Base-by-base conservation (phyloP, 371 early-diverging fungal species). In the Mycotypha africana region DNA sequence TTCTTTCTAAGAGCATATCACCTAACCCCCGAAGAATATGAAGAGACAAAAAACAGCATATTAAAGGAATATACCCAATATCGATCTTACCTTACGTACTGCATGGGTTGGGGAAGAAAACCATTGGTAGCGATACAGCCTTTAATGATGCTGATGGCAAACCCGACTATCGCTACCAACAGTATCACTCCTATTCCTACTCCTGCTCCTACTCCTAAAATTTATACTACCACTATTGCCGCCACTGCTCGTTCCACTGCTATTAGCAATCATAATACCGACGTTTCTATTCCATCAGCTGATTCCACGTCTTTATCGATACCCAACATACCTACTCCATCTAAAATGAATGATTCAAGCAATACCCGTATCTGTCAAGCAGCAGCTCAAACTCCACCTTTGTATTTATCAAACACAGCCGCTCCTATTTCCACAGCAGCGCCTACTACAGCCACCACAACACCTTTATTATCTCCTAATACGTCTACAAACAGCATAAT, bases 31-130 rank as follows among this genome's bases (percentile, higher is more conserved):
- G 31, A 38, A 22, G 39, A 42, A 34, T 57, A 47, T 12, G 38
- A 47, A 22, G 44, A 43, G 2, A 39, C 15, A 25, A 42, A 58
- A 16, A 20, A 42, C 3, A 51, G 53, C 9, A 52, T 42, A 16
- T 48, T 56, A 14, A 19, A 46, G 2, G 70, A 50, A 38, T 26
- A 32, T 21, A 3, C 24, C 9, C 17, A 3, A 1, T 11, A 62
- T 20, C 56, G 46, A 5, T 61, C 70, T 12, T 66, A 44, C 31
- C 43, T 56, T 17, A 51, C 57, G 8, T 65, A 65, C 38, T 55
- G 61, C 25, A 52, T 63, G 48, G 49, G 49, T 10, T 68, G 73
- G 73, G 69, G 55, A 2, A 51, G 69, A 31, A 72, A 72, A 32
- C 60, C 65, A 14, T 38, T 66, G 5, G 33, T 52, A 22, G 41